A percentile compares a stretch with the other conserved stretches of the same genome.
These are phyloP conservation scores for Pulveroboletus frians DNA, from an alignment of 768 basidiomycete species.

Conservation along the genomic window DNA sequence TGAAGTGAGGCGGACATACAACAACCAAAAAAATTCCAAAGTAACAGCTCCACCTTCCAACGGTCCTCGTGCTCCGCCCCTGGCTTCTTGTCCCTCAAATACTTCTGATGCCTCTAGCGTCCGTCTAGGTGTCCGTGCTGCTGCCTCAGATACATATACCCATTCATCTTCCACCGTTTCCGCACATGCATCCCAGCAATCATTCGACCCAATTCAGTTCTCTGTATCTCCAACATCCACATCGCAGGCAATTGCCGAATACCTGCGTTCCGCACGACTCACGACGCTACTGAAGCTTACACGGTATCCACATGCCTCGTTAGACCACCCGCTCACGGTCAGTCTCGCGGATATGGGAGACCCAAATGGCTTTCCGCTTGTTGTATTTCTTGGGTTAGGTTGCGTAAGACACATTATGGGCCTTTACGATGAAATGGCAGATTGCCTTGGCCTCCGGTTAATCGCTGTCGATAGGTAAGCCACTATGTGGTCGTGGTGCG, in stretches of 20 bases:
- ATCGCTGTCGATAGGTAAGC: slow-evolving; percentile 89
- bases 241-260: slow-evolving; percentile 76
- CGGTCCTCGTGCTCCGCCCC: slow-evolving; percentile 34
- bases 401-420: slow-evolving; percentile 94
- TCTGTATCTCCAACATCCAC: slow-evolving; percentile 47
- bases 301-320: slow-evolving; percentile 73
- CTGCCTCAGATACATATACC: slow-evolving; percentile 50
- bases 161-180: slow-evolving; percentile 40
- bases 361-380: slow-evolving; percentile 77
- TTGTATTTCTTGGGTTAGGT: slow-evolving; percentile 91
- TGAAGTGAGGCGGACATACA: slow-evolving; percentile 69
- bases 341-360: slow-evolving; percentile 93
- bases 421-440: slow-evolving; percentile 94
- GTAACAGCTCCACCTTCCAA: slow-evolving; percentile 37
- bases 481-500: not conserved
- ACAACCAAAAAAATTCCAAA: slow-evolving; percentile 43
- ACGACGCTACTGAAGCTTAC: slow-evolving; percentile 79
- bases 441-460: slow-evolving; percentile 75
- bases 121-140: slow-evolving; percentile 14
- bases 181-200: slow-evolving; percentile 19
- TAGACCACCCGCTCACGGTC: slow-evolving; percentile 69
- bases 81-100: slow-evolving; percentile 36
- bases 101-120: slow-evolving; percentile 55
- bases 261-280: slow-evolving; percentile 79
- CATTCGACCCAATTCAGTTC: slow-evolving; percentile 26